Base-by-base conservation (phyloP, 306 rosid genomes). In the Ceratonia siliqua region DNA sequence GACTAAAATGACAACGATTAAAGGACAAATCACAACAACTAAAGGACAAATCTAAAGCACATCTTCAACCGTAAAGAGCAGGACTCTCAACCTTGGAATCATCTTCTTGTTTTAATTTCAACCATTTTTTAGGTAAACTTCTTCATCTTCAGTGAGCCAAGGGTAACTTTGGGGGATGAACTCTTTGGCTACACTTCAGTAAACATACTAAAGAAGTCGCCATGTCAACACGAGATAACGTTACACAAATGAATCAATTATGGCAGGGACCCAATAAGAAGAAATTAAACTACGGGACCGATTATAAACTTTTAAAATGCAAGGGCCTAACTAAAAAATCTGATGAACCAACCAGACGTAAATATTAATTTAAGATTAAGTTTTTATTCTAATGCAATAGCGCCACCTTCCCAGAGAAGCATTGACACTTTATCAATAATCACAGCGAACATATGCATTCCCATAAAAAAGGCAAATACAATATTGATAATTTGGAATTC, bases 41-140 rank as follows among this genome's bases (percentile, higher is more conserved):
- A 36, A n/a, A 63, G 15, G 21, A 21, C 50, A 36, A 49, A 62
- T 10, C 27, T 36, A 6, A 25, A 33, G 15, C 11, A 20, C 6
- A 70, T 41, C 11, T 57, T 59, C 36, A 21, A 46, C 58, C 33
- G 30, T 20, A 73, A 45, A 57, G 33, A 72, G 64, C 68, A 43
- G 36, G 21, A 18, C 56, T 41, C 11, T 42, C 27, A 43, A 42
- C 42, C 6, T 28, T 21, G 35, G 4, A 55, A 45, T 8, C 41
- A 15, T 38, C 38, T 22, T 36, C 64, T 36, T 54, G 50, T 25
- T 71, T 43, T 14, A 28, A 24, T 32, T 55, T 70, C 30, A 41
- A 25, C 46, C 13, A 3, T 4, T 45, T 48, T 5, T 57, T 10
- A 6, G 28, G 18, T 3, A 59, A 25, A 25, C 13, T 43, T 25